These are phyloP conservation scores for Simplicillium aogashimaense DNA, from an alignment of 2,329 filamentous ascomycete genomes.

Conservation along the genomic window DNA sequence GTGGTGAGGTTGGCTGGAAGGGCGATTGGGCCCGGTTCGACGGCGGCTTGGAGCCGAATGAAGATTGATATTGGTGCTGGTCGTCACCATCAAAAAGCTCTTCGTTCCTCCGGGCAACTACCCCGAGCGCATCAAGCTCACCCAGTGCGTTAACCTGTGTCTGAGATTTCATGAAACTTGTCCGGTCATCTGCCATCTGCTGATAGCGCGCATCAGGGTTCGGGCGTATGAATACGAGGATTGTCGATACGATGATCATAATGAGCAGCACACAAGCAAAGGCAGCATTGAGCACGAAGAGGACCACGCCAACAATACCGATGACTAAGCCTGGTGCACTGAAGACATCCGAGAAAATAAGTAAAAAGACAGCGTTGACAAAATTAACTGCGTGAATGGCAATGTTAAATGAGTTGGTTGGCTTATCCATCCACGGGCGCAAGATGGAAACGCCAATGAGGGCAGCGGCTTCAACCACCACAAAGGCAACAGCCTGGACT, in stretches of 20 bases:
- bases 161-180: conserved; percentile 95
- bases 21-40: no score
- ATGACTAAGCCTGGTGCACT: conserved; percentile 70
- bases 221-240: conserved; percentile 72
- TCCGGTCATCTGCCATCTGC: conserved; percentile 90
- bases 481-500: conserved; percentile 70
- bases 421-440: conserved; percentile 97
- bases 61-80: no score
- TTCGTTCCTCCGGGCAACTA: conserved; percentile 79
- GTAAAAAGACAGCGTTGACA: conserved; percentile 76
- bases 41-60: no score
- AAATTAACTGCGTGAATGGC: conserved; percentile 85
- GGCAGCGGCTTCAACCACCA: conserved; percentile 71
- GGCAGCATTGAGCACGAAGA: conserved; percentile 79
- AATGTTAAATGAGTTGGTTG: conserved; percentile 93
- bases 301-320: conserved; percentile 78
- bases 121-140: conserved; percentile 81
- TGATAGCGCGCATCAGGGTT: conserved; percentile 93
- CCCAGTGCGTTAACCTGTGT: conserved; percentile 67
- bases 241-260: conserved; percentile 56
- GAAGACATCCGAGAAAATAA: conserved; percentile 36
- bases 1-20: no score
- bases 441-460: conserved; percentile 71
- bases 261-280: conserved; percentile 76
- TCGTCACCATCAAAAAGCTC: no score